phyloP scores from a whole-genome alignment of 1,284 basidiomycete genomes.

The Fistulinella cinereoalba region DNA sequence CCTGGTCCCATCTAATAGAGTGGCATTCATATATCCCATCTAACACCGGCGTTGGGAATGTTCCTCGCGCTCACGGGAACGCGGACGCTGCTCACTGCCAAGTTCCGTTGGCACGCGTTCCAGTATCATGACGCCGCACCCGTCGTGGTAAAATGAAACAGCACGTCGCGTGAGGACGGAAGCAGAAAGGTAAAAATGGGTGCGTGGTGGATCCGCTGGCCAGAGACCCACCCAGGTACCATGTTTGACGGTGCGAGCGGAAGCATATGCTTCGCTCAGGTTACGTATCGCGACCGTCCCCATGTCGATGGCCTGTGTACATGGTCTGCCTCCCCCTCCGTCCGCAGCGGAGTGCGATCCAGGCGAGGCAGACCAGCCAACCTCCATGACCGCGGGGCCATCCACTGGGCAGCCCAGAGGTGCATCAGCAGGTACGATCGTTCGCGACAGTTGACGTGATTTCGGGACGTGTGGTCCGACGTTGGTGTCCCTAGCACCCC shows the following conservation, averaged over 20 bases:
- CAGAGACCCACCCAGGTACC: neutral
- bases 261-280: slow-evolving; percentile 2
- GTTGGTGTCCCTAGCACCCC: neutral
- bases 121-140: slow-evolving; percentile 6
- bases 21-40: slow-evolving; percentile 4
- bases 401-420: neutral
- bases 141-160: slow-evolving; percentile 11
- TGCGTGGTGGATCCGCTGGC: slow-evolving; percentile 1
- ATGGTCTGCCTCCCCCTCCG: slow-evolving; percentile 13
- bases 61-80: slow-evolving; percentile 9
- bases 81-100: slow-evolving; percentile 3
- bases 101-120: slow-evolving; percentile 8
- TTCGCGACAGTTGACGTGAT: slow-evolving; percentile 6
- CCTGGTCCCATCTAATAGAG: neutral
- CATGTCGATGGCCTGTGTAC: slow-evolving; percentile 14
- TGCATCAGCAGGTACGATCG: slow-evolving; percentile 3
- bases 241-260: neutral
- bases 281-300: slow-evolving; percentile 14
- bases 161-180: slow-evolving; percentile 1
- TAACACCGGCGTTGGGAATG: slow-evolving; percentile 1
- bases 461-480: slow-evolving; percentile 16
- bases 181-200: neutral
- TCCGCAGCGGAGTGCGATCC: slow-evolving; percentile 9
- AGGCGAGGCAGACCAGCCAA: slow-evolving; percentile 12
- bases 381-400: slow-evolving; percentile 1